Evolutionary conservation across 225 moss, liverwort and hornwort species (phyloP).

Genomic region (Climacium dendroides): DNA sequence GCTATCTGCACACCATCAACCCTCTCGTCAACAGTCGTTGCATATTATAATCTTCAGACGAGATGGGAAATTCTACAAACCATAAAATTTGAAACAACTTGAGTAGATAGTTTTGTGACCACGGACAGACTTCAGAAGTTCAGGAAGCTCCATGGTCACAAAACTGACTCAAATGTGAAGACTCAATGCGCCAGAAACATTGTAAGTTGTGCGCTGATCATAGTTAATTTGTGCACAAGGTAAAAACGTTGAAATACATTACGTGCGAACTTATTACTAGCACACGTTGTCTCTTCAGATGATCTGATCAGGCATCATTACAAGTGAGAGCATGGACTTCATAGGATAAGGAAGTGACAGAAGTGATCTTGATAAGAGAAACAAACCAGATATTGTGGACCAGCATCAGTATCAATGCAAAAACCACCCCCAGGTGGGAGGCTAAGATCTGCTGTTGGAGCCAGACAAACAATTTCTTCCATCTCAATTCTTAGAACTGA

Average conservation of each 20-base stretch:
- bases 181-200: neutral
- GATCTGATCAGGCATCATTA: neutral
- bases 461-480: constrained; percentile 75
- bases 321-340: neutral
- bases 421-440: constrained; percentile 93
- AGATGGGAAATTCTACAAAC: neutral
- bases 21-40: neutral
- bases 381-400: constrained; percentile 77
- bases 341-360: neutral
- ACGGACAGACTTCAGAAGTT: neutral
- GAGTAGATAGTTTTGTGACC: neutral
- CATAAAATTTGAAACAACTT: neutral
- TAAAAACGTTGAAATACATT: neutral
- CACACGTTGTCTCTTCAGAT: neutral
- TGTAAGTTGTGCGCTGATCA: neutral
- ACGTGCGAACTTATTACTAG: neutral
- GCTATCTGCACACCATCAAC: constrained; percentile 64
- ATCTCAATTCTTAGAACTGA: constrained; percentile 74
- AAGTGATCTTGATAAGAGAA: neutral
- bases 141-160: neutral
- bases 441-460: constrained; percentile 82
- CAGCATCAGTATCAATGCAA: constrained; percentile 60
- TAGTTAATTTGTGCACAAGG: neutral
- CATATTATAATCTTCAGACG: neutral
- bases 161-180: neutral